These are phyloP conservation scores for Kingdonia uniflora DNA, from an alignment of 164 flowering plant genomes.

Conservation along the genomic window DNA sequence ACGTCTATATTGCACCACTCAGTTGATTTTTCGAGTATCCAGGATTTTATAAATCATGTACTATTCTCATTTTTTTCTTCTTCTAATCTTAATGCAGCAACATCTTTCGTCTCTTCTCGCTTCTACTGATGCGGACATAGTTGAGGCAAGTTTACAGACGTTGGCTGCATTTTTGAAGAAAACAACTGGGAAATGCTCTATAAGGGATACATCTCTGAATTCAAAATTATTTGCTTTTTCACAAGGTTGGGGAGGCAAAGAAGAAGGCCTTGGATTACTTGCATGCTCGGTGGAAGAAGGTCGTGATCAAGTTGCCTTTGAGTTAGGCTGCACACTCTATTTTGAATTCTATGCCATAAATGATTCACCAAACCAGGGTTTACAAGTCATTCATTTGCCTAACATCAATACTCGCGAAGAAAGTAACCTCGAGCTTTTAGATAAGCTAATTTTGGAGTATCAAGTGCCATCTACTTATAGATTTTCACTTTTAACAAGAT, in stretches of 20 bases:
- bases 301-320: conserved; percentile 42
- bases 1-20: too few species aligned
- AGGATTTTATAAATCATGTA: not conserved
- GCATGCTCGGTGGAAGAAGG: conserved; percentile 53
- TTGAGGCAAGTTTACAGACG: conserved; percentile 84
- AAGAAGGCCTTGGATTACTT: conserved; percentile 86
- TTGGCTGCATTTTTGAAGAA: conserved; percentile 82
- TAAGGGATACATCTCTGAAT: conserved; percentile 53
- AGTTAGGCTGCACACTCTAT: conserved; percentile 76
- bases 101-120: conserved; percentile 82
- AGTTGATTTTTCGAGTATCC: not conserved
- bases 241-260: conserved; percentile 98
- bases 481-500: conserved; percentile 72
- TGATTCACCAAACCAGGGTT: conserved; percentile 41
- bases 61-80: conserved; percentile 7
- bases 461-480: conserved; percentile 62
- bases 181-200: conserved; percentile 57
- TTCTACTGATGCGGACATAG: conserved; percentile 82
- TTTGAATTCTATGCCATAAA: conserved; percentile 70
- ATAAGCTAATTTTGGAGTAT: conserved; percentile 49
- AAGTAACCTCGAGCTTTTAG: conserved; percentile 70
- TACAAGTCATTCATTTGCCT: conserved; percentile 72
- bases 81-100: conserved; percentile 40
- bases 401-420: conserved; percentile 31
- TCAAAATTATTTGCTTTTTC: conserved; percentile 75